Base-by-base conservation (phyloP, 2,329 filamentous ascomycete genomes). In the Drechslerella dactyloides region DNA sequence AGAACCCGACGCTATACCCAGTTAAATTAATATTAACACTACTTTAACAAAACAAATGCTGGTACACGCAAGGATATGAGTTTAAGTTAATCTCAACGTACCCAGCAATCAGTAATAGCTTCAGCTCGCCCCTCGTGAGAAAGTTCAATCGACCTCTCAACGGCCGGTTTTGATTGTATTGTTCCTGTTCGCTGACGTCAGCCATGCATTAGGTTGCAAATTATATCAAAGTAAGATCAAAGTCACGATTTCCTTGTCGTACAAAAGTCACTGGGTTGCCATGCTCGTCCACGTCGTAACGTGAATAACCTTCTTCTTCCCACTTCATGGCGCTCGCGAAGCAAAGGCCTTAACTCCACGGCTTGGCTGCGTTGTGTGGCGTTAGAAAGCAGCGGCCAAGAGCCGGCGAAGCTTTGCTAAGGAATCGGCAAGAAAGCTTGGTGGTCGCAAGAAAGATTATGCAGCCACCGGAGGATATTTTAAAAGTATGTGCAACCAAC, bases 1-100 rank as follows among this genome's bases (percentile, higher is more conserved):
- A 94, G 85, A 96, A 94, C 76, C 90, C 91, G 73, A 93, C 89
- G 76, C 91, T 72, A 24, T 5, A n/a, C 15, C 2, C 21, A 53
- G 2, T 27, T 17, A 19, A 15, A 2, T 33, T 56, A 24, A 3
- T 46, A 23, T 53, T 48, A n/a, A 13, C 13, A 42, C 4, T 15
- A n/a, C n/a, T n/a, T n/a, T n/a, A n/a, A n/a, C n/a, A n/a, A n/a
- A n/a, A n/a, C n/a, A n/a, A n/a, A n/a, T n/a, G n/a, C n/a, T n/a
- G n/a, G n/a, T n/a, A n/a, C n/a, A n/a, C n/a, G 37, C 17, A 42
- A 10, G 8, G 4, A 30, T 17, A 24, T 19, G 13, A 24, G 1
- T 21, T 35, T 50, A 35, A 17, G 11, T n/a, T n/a, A 15, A 19
- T 53, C 4, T 50, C 6, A 2, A 24, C 55, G 40, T 72, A 72